A percentile compares a stretch with the other conserved stretches of the same genome.
phyloP scores from a whole-genome alignment of 2,329 filamentous ascomycete genomes.

The Albifimbria verrucaria region DNA sequence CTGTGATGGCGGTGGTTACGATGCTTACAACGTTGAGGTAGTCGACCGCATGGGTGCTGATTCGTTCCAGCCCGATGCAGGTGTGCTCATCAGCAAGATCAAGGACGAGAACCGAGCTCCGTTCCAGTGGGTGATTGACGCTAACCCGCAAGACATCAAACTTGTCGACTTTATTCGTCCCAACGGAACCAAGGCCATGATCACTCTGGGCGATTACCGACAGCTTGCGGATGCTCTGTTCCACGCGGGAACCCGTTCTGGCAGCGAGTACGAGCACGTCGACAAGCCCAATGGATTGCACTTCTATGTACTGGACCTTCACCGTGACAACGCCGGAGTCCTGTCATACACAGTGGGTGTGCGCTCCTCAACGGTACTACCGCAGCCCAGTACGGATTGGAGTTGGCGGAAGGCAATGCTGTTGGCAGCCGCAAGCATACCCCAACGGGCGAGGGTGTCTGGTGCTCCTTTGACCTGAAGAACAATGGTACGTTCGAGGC shows the following conservation, averaged over 20 bases:
- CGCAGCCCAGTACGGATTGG: slow-evolving; percentile 24
- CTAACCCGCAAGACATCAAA: slow-evolving; percentile 49
- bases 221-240: slow-evolving; percentile 52
- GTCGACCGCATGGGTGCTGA: slow-evolving; percentile 52
- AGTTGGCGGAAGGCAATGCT: slow-evolving; percentile 32
- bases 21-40: slow-evolving; percentile 51
- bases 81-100: slow-evolving; percentile 52
- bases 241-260: slow-evolving; percentile 49
- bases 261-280: slow-evolving; percentile 45
- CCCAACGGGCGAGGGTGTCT: slow-evolving; percentile 30
- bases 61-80: slow-evolving; percentile 47
- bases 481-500: slow-evolving; percentile 38
- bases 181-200: slow-evolving; percentile 42
- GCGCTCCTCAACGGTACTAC: slow-evolving; percentile 35
- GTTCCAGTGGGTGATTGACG: slow-evolving; percentile 54
- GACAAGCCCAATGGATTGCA: slow-evolving; percentile 46
- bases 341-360: slow-evolving; percentile 47
- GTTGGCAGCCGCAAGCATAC: slow-evolving; percentile 15
- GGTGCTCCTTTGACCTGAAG: slow-evolving; percentile 43
- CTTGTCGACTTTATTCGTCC: slow-evolving; percentile 48
- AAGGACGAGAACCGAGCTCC: slow-evolving; percentile 41
- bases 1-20: slow-evolving; percentile 48
- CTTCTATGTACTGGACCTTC: slow-evolving; percentile 44
- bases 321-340: slow-evolving; percentile 37
- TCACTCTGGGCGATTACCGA: slow-evolving; percentile 50